Evolutionary conservation across 176 grass and related monocot genomes (phyloP).

Genomic region (Aegilops longissima): DNA sequence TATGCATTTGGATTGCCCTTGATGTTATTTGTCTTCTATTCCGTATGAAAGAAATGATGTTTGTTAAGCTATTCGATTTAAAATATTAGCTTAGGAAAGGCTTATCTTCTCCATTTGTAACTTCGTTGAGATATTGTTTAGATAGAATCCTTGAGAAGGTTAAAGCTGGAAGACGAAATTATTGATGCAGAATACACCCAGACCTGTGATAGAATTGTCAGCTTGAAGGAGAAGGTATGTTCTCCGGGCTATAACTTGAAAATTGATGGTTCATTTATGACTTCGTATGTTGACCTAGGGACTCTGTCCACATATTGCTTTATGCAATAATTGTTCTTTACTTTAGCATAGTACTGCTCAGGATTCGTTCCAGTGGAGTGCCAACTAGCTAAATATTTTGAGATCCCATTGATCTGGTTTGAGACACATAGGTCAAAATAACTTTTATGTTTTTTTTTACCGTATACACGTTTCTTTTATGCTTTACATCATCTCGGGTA

Average conservation of each 20-base stretch:
- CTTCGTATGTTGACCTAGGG: background rate
- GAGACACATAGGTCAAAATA: background rate
- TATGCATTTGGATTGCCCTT: conserved; percentile 40
- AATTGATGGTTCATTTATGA: conserved; percentile 9
- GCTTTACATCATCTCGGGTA: background rate
- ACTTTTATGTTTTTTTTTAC: conserved; percentile 28
- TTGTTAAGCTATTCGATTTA: background rate
- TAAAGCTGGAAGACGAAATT: conserved; percentile 82
- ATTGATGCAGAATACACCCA: conserved; percentile 80
- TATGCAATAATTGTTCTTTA: conserved; percentile 9
- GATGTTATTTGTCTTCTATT: conserved; percentile 3
- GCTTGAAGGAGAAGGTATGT: conserved; percentile 83
- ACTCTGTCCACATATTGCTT: background rate
- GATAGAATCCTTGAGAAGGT: conserved; percentile 77
- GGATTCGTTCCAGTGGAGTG: background rate
- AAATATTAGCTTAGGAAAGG: background rate
- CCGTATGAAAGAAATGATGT: background rate
- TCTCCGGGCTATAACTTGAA: conserved; percentile 22
- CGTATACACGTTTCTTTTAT: conserved; percentile 8
- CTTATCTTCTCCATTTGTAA: conserved; percentile 26
- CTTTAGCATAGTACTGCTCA: background rate
- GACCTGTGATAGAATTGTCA: conserved; percentile 77
- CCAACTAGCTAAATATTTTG: conserved; percentile 13
- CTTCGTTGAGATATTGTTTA: conserved; percentile 51
- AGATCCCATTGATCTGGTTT: conserved; percentile 14